phyloP scores from a whole-genome alignment of 2,329 filamentous ascomycete species.

The Diaporthe sp. region DNA sequence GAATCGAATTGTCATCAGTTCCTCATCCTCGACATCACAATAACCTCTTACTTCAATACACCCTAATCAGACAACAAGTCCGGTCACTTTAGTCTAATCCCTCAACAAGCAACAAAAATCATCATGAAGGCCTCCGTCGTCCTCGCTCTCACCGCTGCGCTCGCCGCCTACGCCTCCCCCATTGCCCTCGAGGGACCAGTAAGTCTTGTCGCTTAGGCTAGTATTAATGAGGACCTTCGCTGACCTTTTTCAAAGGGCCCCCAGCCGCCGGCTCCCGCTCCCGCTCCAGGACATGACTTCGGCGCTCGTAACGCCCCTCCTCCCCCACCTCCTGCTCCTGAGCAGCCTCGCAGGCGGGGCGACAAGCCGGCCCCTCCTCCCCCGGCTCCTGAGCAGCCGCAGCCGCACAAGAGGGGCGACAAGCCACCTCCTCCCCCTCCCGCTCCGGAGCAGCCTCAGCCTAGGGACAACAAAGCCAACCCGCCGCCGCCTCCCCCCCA shows the following conservation, averaged over 20 bases:
- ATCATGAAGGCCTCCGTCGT: slow-evolving; percentile 13
- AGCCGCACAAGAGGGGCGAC: neutral
- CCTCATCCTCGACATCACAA: neutral
- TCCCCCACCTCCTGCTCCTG: neutral
- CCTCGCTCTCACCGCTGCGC: slow-evolving; percentile 16
- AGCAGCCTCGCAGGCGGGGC: neutral
- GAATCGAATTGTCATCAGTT: neutral
- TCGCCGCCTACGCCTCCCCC: slow-evolving; percentile 3
- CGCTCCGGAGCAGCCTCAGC: neutral
- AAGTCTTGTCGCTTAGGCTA: neutral
- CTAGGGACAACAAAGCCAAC: neutral
- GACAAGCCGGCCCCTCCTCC: neutral
- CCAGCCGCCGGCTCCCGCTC: neutral
- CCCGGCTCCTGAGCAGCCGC: neutral
- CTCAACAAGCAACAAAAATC: neutral
- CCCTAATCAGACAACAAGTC: neutral
- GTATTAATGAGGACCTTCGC: neutral
- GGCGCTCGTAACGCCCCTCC: neutral
- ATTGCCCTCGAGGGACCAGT: neutral
- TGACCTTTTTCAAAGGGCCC: neutral
- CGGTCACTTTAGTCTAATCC: neutral
- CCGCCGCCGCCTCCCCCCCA: neutral
- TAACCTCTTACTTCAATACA: neutral
- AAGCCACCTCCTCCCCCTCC: neutral
- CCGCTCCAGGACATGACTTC: neutral